Conservation (phyloP, 768 basidiomycete genomes). For the Phylloporus scabripes region DNA sequence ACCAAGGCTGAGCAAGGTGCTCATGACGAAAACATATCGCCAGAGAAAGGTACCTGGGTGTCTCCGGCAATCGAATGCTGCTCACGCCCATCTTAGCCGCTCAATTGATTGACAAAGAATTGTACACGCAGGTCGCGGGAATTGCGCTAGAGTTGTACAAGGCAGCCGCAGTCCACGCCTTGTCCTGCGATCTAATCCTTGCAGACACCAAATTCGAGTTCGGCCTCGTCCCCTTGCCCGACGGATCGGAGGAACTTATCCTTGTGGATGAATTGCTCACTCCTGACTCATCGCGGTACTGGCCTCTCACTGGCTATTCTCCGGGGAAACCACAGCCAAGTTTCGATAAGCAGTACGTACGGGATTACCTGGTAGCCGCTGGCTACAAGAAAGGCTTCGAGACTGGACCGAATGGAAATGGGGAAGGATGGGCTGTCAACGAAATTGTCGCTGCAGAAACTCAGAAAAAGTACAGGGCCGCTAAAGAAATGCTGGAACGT, state of each 20-base stretch:
- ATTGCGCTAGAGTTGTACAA: constrained; percentile 63
- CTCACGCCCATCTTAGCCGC: constrained; percentile 41
- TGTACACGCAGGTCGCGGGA: constrained; percentile 56
- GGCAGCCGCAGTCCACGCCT: constrained; percentile 69
- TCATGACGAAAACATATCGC: constrained; percentile 96
- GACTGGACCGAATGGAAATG: constrained; percentile 58
- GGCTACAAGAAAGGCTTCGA: constrained; percentile 82
- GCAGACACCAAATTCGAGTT: constrained; percentile 99
- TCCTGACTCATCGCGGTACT: constrained; percentile 96
- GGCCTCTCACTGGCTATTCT: constrained; percentile 73
- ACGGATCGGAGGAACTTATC: constrained; percentile 50
- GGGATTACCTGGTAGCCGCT: constrained; percentile 76
- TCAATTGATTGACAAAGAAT: constrained; percentile 57
- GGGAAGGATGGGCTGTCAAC: constrained; percentile 75
- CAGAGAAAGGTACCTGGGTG: constrained; percentile 54
- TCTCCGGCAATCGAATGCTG: not conserved
- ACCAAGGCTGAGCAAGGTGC: constrained; percentile 93
- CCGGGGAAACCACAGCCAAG: constrained; percentile 77
- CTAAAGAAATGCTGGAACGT: constrained; percentile 52
- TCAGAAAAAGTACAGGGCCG: constrained; percentile 72
- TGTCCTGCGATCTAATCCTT: constrained; percentile 77
- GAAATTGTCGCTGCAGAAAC: constrained; percentile 75
- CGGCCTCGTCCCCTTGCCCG: constrained; percentile 56
- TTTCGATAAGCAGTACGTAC: constrained; percentile 95
- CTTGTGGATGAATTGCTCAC: constrained; percentile 96